Evolutionary conservation across 1,139 yeast genomes (phyloP).

Genomic region (Yamadazyma membranifaciens): DNA sequence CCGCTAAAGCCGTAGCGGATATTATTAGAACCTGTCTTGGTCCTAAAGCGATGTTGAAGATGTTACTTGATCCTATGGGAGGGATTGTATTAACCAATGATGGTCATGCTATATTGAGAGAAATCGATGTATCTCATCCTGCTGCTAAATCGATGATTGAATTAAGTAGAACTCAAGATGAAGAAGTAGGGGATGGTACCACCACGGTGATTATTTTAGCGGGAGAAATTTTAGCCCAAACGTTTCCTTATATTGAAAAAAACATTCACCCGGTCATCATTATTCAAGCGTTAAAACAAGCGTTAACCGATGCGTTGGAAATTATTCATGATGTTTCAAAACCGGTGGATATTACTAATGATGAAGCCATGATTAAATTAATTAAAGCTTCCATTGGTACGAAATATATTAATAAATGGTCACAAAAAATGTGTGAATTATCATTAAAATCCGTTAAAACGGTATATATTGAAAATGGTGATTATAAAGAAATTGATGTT

Average conservation of each 20-base stretch:
- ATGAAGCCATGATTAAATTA: conserved; percentile 80
- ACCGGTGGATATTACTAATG: conserved; percentile 82
- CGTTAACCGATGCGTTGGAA: conserved; percentile 86
- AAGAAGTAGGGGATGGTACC: conserved; percentile 98
- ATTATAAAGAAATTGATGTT: conserved; percentile 81
- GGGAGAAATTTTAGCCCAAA: conserved; percentile 94
- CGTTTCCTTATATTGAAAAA: conserved; percentile 90
- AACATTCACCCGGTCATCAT: conserved; percentile 96
- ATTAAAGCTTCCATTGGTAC: conserved; percentile 95
- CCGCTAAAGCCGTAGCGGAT: conserved; percentile 98
- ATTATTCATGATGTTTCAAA: conserved; percentile 81
- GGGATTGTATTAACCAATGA: conserved; percentile 97
- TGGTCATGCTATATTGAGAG: conserved; percentile 91
- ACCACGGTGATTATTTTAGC: conserved; percentile 94
- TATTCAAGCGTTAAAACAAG: conserved; percentile 90
- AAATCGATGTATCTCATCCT: conserved; percentile 92
- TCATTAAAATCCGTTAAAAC: conserved; percentile 88
- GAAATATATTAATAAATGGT: conserved; percentile 90
- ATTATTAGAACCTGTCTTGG: conserved; percentile 97
- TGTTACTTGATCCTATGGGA: conserved; percentile 98
- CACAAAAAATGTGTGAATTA: conserved; percentile 84
- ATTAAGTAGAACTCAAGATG: conserved; percentile 95
- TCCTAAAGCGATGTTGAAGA: conserved; percentile 98
- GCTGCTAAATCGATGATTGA: conserved; percentile 99
- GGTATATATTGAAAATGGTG: conserved; percentile 67